phyloP scores from a whole-genome alignment of 495 filamentous ascomycete genomes.

The Hyaloscypha finlandica region DNA sequence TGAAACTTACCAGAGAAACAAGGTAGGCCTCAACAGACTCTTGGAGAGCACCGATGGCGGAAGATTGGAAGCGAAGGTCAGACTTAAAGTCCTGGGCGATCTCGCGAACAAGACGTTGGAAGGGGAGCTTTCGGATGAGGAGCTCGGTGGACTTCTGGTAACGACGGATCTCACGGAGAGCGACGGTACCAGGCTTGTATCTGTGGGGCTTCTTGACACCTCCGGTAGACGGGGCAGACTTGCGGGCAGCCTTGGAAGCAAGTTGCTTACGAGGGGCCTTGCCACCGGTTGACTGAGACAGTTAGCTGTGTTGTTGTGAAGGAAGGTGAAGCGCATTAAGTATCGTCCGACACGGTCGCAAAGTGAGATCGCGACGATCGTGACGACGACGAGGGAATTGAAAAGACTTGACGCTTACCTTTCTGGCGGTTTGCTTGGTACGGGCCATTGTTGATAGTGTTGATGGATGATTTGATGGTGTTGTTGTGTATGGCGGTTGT shows the following conservation, averaged over 20 bases:
- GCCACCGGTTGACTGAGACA: slow-evolving; percentile 90
- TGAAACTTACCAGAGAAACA: slow-evolving; percentile 70
- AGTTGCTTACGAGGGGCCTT: slow-evolving; percentile 99
- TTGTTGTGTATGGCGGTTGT: slow-evolving; percentile 39
- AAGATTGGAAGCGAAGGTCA: slow-evolving; percentile 99
- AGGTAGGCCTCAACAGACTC: slow-evolving; percentile 99
- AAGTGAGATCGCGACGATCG: slow-evolving; percentile 29
- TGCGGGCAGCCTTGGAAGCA: slow-evolving; percentile 79
- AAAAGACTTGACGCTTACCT: slow-evolving; percentile 40
- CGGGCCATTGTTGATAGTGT: slow-evolving; percentile 81
- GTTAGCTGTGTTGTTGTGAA: slow-evolving; percentile 40
- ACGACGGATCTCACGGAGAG: slow-evolving; percentile 99
- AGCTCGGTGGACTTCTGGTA: slow-evolving; percentile 99
- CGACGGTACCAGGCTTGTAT: slow-evolving; percentile 99
- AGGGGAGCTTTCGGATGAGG: slow-evolving; percentile 99
- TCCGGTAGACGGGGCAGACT: slow-evolving; percentile 58
- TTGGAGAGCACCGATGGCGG: slow-evolving; percentile 99
- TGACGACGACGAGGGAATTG: slow-evolving; percentile 25
- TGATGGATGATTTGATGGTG: slow-evolving; percentile 46
- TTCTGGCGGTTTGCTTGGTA: slow-evolving; percentile 98
- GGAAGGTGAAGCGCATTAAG: slow-evolving; percentile 27
- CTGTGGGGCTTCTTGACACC: slow-evolving; percentile 99
- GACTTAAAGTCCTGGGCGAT: slow-evolving; percentile 99
- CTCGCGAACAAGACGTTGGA: slow-evolving; percentile 99
- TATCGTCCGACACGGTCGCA: slow-evolving; percentile 27